Evolutionary conservation across 75 land plant genomes (phyloP).

Genomic region (Selaginella tamariscina): DNA sequence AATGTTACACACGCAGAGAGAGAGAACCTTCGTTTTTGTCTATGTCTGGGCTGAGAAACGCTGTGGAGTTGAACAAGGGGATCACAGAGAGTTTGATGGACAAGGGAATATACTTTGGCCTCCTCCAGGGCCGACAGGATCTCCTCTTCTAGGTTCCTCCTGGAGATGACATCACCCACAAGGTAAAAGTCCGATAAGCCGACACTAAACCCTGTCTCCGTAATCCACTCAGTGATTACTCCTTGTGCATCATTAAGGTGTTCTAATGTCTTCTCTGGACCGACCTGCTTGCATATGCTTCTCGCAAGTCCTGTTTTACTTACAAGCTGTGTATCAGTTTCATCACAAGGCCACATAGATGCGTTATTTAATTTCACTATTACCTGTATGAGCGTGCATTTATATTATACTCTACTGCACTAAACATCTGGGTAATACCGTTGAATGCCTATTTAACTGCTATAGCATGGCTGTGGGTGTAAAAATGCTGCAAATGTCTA

Average conservation of each 20-base stretch:
- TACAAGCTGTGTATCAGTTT: background rate
- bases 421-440: too few species aligned
- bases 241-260: slow-evolving; percentile 49
- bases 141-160: slow-evolving; percentile 25
- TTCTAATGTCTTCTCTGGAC: slow-evolving; percentile 42
- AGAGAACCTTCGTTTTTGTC: too few species aligned
- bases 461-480: too few species aligned
- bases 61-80: background rate
- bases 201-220: slow-evolving; percentile 47
- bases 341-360: background rate
- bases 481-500: too few species aligned
- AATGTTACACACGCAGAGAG: background rate
- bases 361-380: too few species aligned
- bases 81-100: background rate
- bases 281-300: slow-evolving; percentile 10
- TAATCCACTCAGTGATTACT: slow-evolving; percentile 51
- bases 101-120: background rate
- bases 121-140: slow-evolving; percentile 13
- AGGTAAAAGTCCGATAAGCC: slow-evolving; percentile 48
- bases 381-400: too few species aligned
- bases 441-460: too few species aligned
- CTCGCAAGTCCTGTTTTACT: background rate
- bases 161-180: slow-evolving; percentile 13
- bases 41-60: background rate
- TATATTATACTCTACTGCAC: too few species aligned